Base-by-base conservation (phyloP, 2,329 filamentous ascomycete species). In the Colletotrichum somersetense region DNA sequence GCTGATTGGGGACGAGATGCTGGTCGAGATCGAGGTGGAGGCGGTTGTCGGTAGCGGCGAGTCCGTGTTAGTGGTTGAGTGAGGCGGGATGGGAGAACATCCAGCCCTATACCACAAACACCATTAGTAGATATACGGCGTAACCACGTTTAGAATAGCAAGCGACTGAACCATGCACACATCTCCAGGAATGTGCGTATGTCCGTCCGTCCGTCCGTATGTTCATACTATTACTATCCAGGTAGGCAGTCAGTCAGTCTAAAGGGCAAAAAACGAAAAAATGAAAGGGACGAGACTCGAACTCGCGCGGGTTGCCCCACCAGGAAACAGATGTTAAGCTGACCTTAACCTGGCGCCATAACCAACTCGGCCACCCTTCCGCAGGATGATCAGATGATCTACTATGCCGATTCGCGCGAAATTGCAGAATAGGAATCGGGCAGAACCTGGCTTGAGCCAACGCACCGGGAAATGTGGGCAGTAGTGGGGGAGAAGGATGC, bases 221-320 rank as follows among this genome's bases (percentile, higher is more conserved):
- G 4, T 16, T 4, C 14, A 18, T 3, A 18, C 1, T 42, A 42
- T 5, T 16, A n/a, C 6, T 8, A 20, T n/a, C 18, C 2, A n/a
- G 7, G 10, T n/a, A 50, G n/a, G 11, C 46, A 48, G 12, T 26
- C 23, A 26, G 26, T 26, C 26, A 52, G 18, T 20, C 55, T 2
- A 35, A 18, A 18, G n/a, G 2, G 7, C 8, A n/a, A 61, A 71
- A 53, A 46, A 30, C 0, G 20, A 0, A 23, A 65, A 55, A 59
- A 56, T 72, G 69, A 72, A 69, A 72, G 69, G 69, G 69, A 72
- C 69, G 69, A 72, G 69, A 72, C 69, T 72, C 69, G 69, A 72
- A 72, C 69, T 72, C 69, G 69, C 69, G 69, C 69, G 66, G 69
- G 69, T 72, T 72, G 69, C 69, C 69, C 69, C 69, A 69, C 69